Percentiles rank a stretch among this genome's conserved stretches.
phyloP scores from a whole-genome alignment of 352 stramenopile genomes.

The Phytophthora multivora region DNA sequence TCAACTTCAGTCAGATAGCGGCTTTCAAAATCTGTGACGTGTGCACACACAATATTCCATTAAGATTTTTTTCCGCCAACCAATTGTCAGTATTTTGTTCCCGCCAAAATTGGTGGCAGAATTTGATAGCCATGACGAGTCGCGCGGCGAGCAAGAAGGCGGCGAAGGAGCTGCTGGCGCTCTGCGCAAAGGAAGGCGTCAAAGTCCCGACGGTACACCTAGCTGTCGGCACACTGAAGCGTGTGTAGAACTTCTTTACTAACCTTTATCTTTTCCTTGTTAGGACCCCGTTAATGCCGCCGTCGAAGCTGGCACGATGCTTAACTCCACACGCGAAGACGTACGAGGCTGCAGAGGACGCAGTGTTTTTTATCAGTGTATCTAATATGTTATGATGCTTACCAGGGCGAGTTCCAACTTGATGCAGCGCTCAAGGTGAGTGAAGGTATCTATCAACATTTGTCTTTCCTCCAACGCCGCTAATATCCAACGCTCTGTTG shows the following conservation, averaged over 20 bases:
- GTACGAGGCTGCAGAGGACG: constrained; percentile 30
- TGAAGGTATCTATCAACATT: too few relatives aligned
- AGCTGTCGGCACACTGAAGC: background rate
- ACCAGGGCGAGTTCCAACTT: constrained; percentile 73
- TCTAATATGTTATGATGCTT: constrained; percentile 7
- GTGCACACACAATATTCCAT: too few relatives aligned
- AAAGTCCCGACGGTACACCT: constrained; percentile 73
- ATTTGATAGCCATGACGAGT: constrained; percentile 29
- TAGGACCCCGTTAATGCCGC: constrained; percentile 81
- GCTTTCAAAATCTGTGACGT: too few relatives aligned
- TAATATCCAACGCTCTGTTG: background rate
- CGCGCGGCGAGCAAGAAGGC: constrained; percentile 47
- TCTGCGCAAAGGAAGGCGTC: constrained; percentile 78
- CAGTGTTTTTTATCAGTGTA: background rate
- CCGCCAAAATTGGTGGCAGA: background rate
- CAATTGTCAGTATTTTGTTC: background rate
- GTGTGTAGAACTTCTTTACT: background rate
- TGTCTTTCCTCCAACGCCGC: background rate
- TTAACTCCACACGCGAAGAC: constrained; percentile 82
- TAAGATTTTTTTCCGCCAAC: too few relatives aligned
- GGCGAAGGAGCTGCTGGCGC: constrained; percentile 79
- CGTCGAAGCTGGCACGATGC: constrained; percentile 82
- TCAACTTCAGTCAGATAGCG: too few relatives aligned
- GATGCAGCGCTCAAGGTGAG: constrained; percentile 71
- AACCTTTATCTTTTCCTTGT: background rate